Base-by-base conservation (phyloP, 768 basidiomycete genomes). In the Pluteus cervinus region DNA sequence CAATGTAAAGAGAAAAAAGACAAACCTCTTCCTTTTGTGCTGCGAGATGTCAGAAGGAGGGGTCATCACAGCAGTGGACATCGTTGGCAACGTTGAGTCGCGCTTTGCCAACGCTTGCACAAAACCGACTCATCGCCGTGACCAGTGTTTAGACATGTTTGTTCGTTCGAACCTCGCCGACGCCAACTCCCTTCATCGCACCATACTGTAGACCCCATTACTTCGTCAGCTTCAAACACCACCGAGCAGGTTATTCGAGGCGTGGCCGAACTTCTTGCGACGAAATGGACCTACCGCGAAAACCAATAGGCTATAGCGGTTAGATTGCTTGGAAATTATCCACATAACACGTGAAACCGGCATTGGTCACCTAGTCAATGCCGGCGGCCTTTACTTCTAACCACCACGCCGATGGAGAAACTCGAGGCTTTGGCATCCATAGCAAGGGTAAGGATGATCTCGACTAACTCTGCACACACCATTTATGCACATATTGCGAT, bases 11-110 rank as follows among this genome's bases (percentile, higher is more conserved):
- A 11, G n/a, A 29, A 26, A 7, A 21, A 21, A 21, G 8, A 39
- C 50, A 17, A 45, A 71, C 73, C 73, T 66, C 52, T 76, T 77
- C 38, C 75, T 61, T 53, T 72, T 76, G 52, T 66, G 61, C 20
- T 59, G 51, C 12, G 52, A 29, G 29, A 49, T 51, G 28, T 68
- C 63, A 6, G 21, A 31, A 11, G 49, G 33, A 33, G 62, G 52
- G 16, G 43, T 52, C 54, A 61, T 58, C 23, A 61, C 59, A 33
- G 62, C 59, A 34, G 65, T 61, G 36, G 71, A 63, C 69, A 75
- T 72, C 38, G 29, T 37, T 29, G 39, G 41, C 44, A 40, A 31
- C 35, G 43, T 39, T 33, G 34, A 29, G 36, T 36, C 23, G 35
- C 39, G 37, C 29, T 39, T 20, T 17, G 17, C 9, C 14, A 32